These are phyloP conservation scores for Trichosanthes cucumerina DNA, from an alignment of 306 rosid genomes.

Conservation along the genomic window DNA sequence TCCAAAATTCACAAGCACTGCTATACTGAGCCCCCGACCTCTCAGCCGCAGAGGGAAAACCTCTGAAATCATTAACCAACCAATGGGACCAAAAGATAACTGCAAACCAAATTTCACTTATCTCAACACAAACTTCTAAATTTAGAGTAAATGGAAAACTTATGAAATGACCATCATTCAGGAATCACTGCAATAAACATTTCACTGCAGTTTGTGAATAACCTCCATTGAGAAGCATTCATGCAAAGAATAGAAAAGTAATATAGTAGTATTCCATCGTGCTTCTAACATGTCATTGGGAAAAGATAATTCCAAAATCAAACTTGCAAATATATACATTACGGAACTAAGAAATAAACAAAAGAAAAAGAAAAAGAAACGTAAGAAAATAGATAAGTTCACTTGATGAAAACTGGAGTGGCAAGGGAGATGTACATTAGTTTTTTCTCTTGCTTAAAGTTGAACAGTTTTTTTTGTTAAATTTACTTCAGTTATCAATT, in stretches of 20 bases:
- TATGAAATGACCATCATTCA: not conserved
- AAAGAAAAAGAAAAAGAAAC: not conserved
- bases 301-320: not conserved
- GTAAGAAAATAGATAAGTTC: not conserved
- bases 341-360: not conserved
- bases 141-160: not conserved
- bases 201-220: not conserved
- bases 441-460: not conserved
- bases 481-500: not conserved
- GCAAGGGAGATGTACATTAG: not conserved
- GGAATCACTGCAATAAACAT: not conserved
- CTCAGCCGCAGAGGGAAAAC: slow-evolving; percentile 75
- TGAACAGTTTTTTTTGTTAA: too few relatives aligned
- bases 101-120: slow-evolving; percentile 26
- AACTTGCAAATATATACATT: not conserved
- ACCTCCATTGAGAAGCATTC: not conserved
- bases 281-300: not conserved
- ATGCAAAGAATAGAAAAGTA: not conserved
- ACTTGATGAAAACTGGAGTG: not conserved
- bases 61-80: slow-evolving; percentile 98
- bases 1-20: slow-evolving; percentile 82
- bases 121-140: not conserved
- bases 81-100: slow-evolving; percentile 96
- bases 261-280: not conserved
- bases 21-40: slow-evolving; percentile 87